phyloP scores from a whole-genome alignment of 129 eudicot species.

The Flaveria brownii region DNA sequence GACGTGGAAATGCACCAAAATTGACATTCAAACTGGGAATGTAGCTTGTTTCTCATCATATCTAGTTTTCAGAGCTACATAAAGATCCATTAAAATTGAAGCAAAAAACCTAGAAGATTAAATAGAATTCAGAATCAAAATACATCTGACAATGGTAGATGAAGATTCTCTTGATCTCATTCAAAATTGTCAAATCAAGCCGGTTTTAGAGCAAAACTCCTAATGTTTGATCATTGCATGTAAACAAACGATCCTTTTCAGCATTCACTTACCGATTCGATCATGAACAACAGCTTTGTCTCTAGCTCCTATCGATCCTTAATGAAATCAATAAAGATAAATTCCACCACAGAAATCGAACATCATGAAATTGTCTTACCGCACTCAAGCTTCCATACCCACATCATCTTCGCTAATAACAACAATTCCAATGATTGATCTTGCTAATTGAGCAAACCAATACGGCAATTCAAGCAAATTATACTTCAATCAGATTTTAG shows the following conservation, averaged over 20 bases:
- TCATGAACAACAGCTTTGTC: too few relatives aligned
- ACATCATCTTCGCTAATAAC: not conserved
- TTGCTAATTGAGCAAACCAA: not conserved
- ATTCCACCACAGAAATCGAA: not conserved
- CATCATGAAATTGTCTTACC: not conserved
- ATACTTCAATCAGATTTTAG: conserved; percentile 9
- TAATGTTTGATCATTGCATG: not conserved
- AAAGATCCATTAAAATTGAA: not conserved
- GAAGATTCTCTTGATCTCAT: not conserved
- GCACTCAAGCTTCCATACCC: not conserved
- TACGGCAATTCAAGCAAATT: not conserved
- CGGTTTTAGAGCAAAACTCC: not conserved
- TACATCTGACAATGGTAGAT: not conserved
- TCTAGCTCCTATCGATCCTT: not conserved
- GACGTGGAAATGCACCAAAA: not conserved
- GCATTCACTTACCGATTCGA: not conserved
- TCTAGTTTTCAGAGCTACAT: not conserved
- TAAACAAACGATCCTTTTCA: not conserved
- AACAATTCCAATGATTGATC: not conserved
- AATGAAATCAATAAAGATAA: not conserved
- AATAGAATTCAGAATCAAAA: not conserved
- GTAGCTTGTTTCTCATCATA: not conserved
- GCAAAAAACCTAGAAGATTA: not conserved
- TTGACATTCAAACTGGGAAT: not conserved
- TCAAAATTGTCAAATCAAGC: not conserved